Evolutionary conservation across 768 basidiomycete genomes (phyloP).

Genomic region (Kwoniella shandongensis): DNA sequence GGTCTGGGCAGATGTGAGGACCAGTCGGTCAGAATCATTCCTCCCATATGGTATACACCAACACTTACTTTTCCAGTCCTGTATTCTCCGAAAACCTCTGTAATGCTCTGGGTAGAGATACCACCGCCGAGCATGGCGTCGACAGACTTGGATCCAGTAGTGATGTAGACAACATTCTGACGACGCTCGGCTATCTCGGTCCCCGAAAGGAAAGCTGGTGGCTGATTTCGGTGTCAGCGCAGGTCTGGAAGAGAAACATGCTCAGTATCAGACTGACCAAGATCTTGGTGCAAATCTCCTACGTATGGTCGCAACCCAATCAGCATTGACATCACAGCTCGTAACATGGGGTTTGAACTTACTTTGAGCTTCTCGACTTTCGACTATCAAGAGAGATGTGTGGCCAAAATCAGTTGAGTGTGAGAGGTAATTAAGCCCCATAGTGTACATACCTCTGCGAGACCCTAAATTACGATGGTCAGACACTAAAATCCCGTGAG

Average conservation of each 20-base stretch:
- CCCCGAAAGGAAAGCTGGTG: constrained; percentile 87
- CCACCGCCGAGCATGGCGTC: constrained; percentile 87
- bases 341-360: constrained; percentile 14
- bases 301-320: constrained; percentile 3
- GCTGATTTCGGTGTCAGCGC: constrained; percentile 64
- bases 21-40: not conserved
- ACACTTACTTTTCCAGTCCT: constrained; percentile 68
- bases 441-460: constrained; percentile 64
- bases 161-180: constrained; percentile 76
- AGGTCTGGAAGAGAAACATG: too few species aligned
- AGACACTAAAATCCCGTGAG: constrained; percentile 3
- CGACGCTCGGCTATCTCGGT: constrained; percentile 69
- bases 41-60: not conserved
- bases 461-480: constrained; percentile 61
- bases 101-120: constrained; percentile 86
- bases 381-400: constrained; percentile 51
- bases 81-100: constrained; percentile 96
- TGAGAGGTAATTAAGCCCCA: not conserved
- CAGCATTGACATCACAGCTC: not conserved
- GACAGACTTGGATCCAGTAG: constrained; percentile 89
- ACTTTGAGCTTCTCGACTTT: constrained; percentile 98
- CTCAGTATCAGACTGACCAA: constrained; percentile 60
- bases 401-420: not conserved
- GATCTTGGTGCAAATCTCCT: constrained; percentile 90
- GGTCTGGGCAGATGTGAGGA: constrained; percentile 58